A percentile compares a stretch with the other conserved stretches of the same genome.
These are phyloP conservation scores for Dianthus caryophyllus DNA, from an alignment of 148 eudicot genomes.

Conservation along the genomic window DNA sequence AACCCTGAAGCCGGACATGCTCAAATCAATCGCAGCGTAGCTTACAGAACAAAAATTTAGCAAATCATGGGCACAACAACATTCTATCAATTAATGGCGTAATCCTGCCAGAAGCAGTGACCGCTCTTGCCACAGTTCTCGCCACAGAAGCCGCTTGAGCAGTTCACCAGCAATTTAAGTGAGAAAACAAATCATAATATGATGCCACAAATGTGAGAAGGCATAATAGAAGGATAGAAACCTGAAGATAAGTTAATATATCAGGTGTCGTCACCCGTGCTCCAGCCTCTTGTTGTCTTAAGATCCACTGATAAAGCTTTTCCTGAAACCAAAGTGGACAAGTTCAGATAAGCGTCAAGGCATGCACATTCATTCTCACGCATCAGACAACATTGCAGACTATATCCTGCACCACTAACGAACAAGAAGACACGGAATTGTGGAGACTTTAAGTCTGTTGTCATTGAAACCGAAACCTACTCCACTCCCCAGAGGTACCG, in stretches of 20 bases:
- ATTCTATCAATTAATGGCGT: no score
- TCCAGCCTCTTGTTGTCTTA: conserved; percentile 80
- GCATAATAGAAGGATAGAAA: background rate
- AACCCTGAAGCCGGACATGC: background rate
- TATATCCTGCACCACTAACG: background rate
- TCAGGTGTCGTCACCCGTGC: conserved; percentile 59
- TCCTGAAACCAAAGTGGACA: conserved; percentile 41
- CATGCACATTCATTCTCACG: no score
- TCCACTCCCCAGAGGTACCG: background rate
- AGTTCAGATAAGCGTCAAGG: background rate
- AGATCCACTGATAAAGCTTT: conserved; percentile 80
- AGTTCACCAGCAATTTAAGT: background rate
- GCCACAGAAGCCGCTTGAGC: background rate
- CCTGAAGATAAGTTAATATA: conserved; percentile 70
- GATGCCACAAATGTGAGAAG: background rate
- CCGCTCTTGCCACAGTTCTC: background rate
- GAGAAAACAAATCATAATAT: background rate
- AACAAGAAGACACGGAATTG: background rate
- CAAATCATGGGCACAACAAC: background rate
- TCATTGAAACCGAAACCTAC: background rate
- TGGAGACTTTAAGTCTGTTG: no score
- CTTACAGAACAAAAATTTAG: background rate
- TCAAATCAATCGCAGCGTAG: background rate
- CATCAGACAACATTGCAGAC: no score
- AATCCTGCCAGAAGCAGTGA: background rate